These are phyloP conservation scores for Phytophthora quininea DNA, from an alignment of 352 stramenopile genomes.

Conservation along the genomic window DNA sequence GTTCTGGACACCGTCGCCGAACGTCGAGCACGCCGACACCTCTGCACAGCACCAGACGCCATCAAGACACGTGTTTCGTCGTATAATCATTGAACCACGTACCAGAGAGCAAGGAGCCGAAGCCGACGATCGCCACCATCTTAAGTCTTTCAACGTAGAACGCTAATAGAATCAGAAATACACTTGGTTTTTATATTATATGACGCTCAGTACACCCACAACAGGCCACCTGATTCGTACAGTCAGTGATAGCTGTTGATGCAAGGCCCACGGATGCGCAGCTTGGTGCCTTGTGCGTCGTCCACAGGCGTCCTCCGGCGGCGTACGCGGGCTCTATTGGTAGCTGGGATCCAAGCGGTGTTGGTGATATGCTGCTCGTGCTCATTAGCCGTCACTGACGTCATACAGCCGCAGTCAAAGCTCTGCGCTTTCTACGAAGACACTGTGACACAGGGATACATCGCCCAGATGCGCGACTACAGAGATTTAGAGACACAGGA, in stretches of 20 bases:
- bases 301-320: slow-evolving; percentile 6
- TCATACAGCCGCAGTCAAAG: slow-evolving; percentile 20
- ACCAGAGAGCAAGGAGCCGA: slow-evolving; percentile 91
- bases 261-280: background rate
- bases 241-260: background rate
- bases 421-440: slow-evolving; percentile 45
- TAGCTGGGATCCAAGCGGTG: slow-evolving; percentile 16
- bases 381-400: slow-evolving; percentile 1
- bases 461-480: slow-evolving; percentile 46
- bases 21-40: slow-evolving; percentile 86
- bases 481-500: slow-evolving; percentile 36
- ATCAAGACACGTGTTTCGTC: background rate
- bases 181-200: slow-evolving; percentile 9
- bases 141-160: slow-evolving; percentile 2
- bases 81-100: background rate
- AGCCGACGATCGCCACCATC: slow-evolving; percentile 88
- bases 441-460: slow-evolving; percentile 39
- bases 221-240: too few species aligned
- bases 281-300: slow-evolving; percentile 9
- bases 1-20: slow-evolving; percentile 82
- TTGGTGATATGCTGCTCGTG: slow-evolving; percentile 9
- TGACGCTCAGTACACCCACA: too few species aligned
- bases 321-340: background rate
- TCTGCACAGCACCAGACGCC: slow-evolving; percentile 30
- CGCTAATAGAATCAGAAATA: slow-evolving; percentile 20